These are phyloP conservation scores for Vanrija pseudolonga DNA, from an alignment of 1,284 basidiomycete genomes.

Conservation along the genomic window DNA sequence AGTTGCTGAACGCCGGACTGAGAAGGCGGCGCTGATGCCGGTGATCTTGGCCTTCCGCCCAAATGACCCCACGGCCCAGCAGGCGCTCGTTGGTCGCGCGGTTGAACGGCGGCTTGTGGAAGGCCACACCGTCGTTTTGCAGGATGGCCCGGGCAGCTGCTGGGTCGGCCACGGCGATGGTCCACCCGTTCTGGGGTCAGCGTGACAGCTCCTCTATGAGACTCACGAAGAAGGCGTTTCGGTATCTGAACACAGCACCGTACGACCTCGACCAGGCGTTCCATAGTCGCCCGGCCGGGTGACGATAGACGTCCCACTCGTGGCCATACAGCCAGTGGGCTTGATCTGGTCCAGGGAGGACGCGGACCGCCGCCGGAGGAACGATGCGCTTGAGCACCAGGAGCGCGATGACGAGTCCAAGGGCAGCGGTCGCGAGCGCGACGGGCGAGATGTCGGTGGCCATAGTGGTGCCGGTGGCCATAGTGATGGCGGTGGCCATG, in stretches of 20 bases:
- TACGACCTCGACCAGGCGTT: not conserved
- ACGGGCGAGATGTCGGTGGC: too few relatives aligned
- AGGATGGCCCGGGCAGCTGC: slow-evolving; percentile 1
- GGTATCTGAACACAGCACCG: not conserved
- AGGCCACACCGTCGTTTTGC: slow-evolving; percentile 1
- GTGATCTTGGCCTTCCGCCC: slow-evolving; percentile 54
- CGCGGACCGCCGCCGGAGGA: too few relatives aligned
- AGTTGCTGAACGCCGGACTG: slow-evolving; percentile 29
- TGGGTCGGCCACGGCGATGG: slow-evolving; percentile 5
- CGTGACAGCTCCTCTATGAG: not conserved
- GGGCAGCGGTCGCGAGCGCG: too few relatives aligned
- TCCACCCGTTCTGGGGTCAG: slow-evolving; percentile 2
- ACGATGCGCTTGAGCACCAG: too few relatives aligned
- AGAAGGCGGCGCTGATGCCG: slow-evolving; percentile 53
- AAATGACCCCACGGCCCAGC: slow-evolving; percentile 40
- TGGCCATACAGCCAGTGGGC: not conserved
- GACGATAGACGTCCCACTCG: slow-evolving; percentile 3
- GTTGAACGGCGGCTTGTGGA: slow-evolving; percentile 7
- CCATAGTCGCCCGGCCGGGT: slow-evolving; percentile 2
- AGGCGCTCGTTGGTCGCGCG: slow-evolving; percentile 29
- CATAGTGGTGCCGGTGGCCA: too few relatives aligned
- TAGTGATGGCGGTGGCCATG: too few relatives aligned
- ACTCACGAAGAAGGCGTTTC: too few relatives aligned
- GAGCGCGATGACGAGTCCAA: too few relatives aligned
- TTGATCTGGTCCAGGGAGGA: too few relatives aligned